A percentile compares a stretch with the other conserved stretches of the same genome.
Evolutionary conservation across 768 basidiomycete species (phyloP).

Genomic region (Pisolithus marmoratus): DNA sequence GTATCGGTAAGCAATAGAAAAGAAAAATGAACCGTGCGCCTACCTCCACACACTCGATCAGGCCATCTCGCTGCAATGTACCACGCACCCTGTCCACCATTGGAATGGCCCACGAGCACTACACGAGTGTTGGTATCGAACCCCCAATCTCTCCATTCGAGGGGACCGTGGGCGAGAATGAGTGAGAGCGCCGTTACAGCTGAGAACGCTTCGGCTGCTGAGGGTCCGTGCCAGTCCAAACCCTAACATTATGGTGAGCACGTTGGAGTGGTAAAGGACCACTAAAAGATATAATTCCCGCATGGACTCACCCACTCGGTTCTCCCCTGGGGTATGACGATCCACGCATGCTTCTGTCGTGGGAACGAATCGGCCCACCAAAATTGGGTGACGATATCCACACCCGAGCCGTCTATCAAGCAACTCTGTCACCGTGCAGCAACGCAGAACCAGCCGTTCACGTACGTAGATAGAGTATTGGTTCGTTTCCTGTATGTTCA

Average conservation of each 20-base stretch:
- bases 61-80: slow-evolving; percentile 73
- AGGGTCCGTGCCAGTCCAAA: slow-evolving; percentile 89
- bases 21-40: slow-evolving; percentile 2
- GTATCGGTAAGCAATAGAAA: background rate
- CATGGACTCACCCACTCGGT: slow-evolving; percentile 67
- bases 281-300: background rate
- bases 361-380: slow-evolving; percentile 67
- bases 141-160: slow-evolving; percentile 37
- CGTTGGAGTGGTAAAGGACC: background rate
- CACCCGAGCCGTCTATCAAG: slow-evolving; percentile 79
- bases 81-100: slow-evolving; percentile 90
- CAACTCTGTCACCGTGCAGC: background rate
- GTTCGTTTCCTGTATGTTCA: slow-evolving; percentile 30
- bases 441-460: slow-evolving; percentile 3
- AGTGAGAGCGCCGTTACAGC: slow-evolving; percentile 50
- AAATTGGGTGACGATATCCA: slow-evolving; percentile 49
- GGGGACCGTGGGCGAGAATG: slow-evolving; percentile 34
- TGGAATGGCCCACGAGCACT: slow-evolving; percentile 85
- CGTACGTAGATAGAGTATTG: slow-evolving; percentile 63
- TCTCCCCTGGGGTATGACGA: slow-evolving; percentile 74
- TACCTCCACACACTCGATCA: slow-evolving; percentile 64
- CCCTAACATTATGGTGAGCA: slow-evolving; percentile 41
- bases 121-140: slow-evolving; percentile 38
- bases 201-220: slow-evolving; percentile 62
- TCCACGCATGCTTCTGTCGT: slow-evolving; percentile 59